Evolutionary conservation across 2,329 filamentous ascomycete species (phyloP), one percentile per base, ranked within the genome.

Genomic region (Ophiocordyceps camponoti-rufipedis): DNA sequence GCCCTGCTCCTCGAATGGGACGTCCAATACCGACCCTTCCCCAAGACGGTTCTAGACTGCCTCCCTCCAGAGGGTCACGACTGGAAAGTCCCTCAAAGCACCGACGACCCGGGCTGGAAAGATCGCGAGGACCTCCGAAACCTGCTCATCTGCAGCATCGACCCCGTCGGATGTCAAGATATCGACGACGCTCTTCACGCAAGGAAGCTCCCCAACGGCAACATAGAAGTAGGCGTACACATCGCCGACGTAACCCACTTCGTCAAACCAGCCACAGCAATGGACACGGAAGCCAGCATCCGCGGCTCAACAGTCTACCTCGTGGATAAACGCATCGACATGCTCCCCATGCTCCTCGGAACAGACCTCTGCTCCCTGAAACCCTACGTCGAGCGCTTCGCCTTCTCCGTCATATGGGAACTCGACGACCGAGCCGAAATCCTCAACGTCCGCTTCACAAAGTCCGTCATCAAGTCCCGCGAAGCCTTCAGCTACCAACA

Each of bases 191-290:
- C 91, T 16, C 74, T 98, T 7, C 93, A 98, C 62, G 88, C 91
- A 7, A 75, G 80, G 49, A 71, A 74, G 44, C 67, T 98, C 19
- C 81, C 86, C 0, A 96, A 96, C 55, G 91, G 93, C 41, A 95
- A 96, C 60, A 88, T 80, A 52, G 86, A 96, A 62, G 87, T 98
- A 10, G 91, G 91, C 51, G 91, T 98, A 14, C 93, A 98, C 63
- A 98, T 98, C 62, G 93, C 91, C 28, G 91, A 98, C 62, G 91
- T 98, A n/a, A 96, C 91, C 10, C 84, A 98, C 64, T 98, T 98
- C 58, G 91, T 98, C 56, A 94, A 91, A 64, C 88, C 93, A 28
- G 87, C 85, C 61, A 98, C 89, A 56, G 82, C 91, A 45, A 98
- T 98, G 91, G 93, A 98, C 59, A 76, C 80, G 43, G 91, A 98